Base-by-base conservation (phyloP, 164 flowering plant species). In the Chimonanthus praecox region DNA sequence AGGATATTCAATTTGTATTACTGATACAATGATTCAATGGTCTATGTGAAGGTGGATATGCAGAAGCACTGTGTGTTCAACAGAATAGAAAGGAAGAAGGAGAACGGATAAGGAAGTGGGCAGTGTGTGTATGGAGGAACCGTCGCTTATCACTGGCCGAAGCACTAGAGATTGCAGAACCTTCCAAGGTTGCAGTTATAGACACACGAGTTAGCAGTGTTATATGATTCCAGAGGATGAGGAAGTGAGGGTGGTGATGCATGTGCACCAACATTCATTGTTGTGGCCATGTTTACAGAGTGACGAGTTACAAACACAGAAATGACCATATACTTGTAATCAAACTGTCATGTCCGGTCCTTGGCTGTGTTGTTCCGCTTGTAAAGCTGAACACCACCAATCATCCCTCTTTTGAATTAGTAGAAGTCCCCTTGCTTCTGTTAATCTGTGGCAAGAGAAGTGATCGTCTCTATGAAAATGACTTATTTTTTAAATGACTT, bases 71-170 rank as follows among this genome's bases (percentile, higher is more conserved):
- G 6, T 71, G 84, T 49, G 83, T 92, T 67, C 99, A 92, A 74
- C 85, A 87, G 78, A 88, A 90, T 80, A 83, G 99, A 72, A 92
- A 86, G 76, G 82, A 54, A 47, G 92, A 92, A 88, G 99, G 94
- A 18, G 93, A 91, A 51, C 82, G 80, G 71, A 79, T 92, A 92
- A 92, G 81, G 82, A 83, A 70, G 2, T 92, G 97, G 98, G 97
- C 97, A 44, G 90, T 90, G 74, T 47, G 74, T 45, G 75, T 86
- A 64, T 95, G 99, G 98, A 88, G 79, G 82, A 92, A 91, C 77
- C 81, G 80, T 44, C 84, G 98, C 54, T 68, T 92, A 9, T 86
- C 99, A 66, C 82, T 95, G 4, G 86, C 88, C 0, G 90, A 92
- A 74, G 97, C 92, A 63, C 76, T 94, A 49, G 90, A 89, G n/a